Evolutionary conservation across 768 basidiomycete genomes (phyloP), one percentile per base, ranked within the genome.

Genomic region (Agrocybe praecox): DNA sequence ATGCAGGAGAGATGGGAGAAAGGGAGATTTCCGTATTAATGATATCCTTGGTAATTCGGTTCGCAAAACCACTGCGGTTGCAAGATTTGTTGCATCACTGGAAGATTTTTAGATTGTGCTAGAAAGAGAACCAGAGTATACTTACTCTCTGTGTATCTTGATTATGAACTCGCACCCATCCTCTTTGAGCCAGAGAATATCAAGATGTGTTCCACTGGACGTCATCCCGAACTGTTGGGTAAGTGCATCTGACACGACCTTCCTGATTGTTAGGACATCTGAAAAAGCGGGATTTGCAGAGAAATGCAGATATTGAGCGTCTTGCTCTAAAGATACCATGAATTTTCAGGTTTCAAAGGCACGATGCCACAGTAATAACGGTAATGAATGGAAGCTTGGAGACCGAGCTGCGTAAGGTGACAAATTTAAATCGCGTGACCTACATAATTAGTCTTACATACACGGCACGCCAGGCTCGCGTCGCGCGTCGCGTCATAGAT

Each of bases 161-260:
- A 84, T 58, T 10, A 83, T 73, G 33, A 68, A 72, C 49, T 76
- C 72, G 2, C 59, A 59, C 1, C 80, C 80, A 8, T 75, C 69
- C 2, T 74, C 69, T 8, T 75, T 67, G 9, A 86, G 62, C 77
- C 82, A 85, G 17, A 90, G 69, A 10, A 90, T 67, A 62, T 90
- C 88, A 29, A 89, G 56, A 57, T 85, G 80, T 2, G 75, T 76
- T 46, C 76, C 73, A 1, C 86, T 77, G 9, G 72, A 71, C 3
- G 82, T 80, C 40, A 78, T 56, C 2, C 88, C 88, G 60, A 87
- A 87, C 9, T 77, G 72, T 62, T 84, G 80, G 8, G 72, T 52
- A 40, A 89, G 71, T 0, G 80, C 76, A 24, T 86, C 81, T 62
- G 86, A 84, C 19, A 90, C 65, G 2, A 74, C 56, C 67, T 84